Evolutionary conservation across 2,329 filamentous ascomycete genomes (phyloP).

Genomic region (Aspergillus intermedius): DNA sequence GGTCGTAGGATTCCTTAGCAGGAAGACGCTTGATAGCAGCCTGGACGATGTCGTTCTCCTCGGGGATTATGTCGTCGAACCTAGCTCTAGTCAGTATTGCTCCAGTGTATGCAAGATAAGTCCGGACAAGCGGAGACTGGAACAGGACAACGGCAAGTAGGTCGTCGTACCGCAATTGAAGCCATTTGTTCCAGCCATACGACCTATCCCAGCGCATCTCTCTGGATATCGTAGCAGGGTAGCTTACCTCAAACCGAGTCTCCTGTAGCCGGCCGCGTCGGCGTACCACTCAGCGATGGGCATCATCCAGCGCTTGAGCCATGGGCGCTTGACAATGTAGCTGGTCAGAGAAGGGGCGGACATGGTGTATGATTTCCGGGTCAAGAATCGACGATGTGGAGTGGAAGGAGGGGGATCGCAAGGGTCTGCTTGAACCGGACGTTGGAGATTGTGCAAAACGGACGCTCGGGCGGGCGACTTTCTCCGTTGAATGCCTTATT

Average conservation of each 20-base stretch:
- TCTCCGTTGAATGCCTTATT: constrained; percentile 14
- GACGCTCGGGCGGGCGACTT: constrained; percentile 27
- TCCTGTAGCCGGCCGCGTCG: constrained; percentile 84
- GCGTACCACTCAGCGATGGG: constrained; percentile 84
- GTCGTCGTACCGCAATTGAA: neutral
- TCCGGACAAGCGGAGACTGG: constrained; percentile 7
- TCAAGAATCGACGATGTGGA: constrained; percentile 25
- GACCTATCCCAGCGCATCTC: constrained; percentile 4
- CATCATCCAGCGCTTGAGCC: constrained; percentile 70
- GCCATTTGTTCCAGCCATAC: neutral
- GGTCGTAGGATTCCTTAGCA: constrained; percentile 88
- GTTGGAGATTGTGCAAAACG: constrained; percentile 37
- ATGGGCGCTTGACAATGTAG: constrained; percentile 76
- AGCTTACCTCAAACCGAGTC: constrained; percentile 79
- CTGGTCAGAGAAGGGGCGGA: constrained; percentile 66
- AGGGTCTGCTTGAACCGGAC: constrained; percentile 26
- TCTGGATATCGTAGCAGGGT: constrained; percentile 11
- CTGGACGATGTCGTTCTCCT: constrained; percentile 83
- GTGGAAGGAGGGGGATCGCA: constrained; percentile 20
- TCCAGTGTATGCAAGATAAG: constrained; percentile 1
- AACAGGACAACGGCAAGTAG: neutral
- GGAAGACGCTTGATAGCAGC: constrained; percentile 84
- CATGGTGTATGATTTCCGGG: constrained; percentile 47
- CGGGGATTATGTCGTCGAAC: constrained; percentile 88
- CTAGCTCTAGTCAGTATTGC: constrained; percentile 43